Percentiles rank a stretch among this genome's conserved stretches.
phyloP scores from a whole-genome alignment of 345 rosid genomes.

The Toxicodendron radicans region DNA sequence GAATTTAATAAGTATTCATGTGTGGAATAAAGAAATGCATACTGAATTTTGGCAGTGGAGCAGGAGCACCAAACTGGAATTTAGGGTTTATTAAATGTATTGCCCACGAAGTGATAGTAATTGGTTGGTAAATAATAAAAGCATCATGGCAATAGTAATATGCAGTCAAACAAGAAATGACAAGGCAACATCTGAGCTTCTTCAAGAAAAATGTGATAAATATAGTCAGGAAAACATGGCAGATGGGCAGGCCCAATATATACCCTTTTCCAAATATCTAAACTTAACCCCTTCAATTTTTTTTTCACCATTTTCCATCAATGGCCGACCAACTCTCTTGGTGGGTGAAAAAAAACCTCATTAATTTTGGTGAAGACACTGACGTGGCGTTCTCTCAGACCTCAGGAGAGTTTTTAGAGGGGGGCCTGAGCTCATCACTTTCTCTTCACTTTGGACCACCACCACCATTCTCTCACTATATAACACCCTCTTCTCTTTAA shows the following conservation, averaged over 20 bases:
- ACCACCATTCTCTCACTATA: conserved; percentile 19
- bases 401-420: not conserved
- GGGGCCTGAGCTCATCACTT: not conserved
- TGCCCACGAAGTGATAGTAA: not conserved
- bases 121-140: conserved; percentile 4
- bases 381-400: conserved; percentile 22
- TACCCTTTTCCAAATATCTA: conserved; percentile 5
- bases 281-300: not conserved
- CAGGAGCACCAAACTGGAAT: no score
- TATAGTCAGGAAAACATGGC: conserved; percentile 8
- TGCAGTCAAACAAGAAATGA: conserved; percentile 20
- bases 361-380: conserved; percentile 29
- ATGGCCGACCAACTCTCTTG: conserved; percentile 46
- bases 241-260: not conserved
- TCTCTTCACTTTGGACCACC: conserved; percentile 25
- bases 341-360: conserved; percentile 26
- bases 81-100: not conserved
- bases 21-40: not conserved
- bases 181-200: conserved; percentile 15
- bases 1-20: no score
- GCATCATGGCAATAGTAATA: not conserved
- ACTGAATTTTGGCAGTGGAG: not conserved
- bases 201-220: conserved; percentile 14
- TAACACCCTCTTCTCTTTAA: conserved; percentile 10
- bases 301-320: conserved; percentile 5